Conservation (phyloP, 106 monocot species). For the Hemerocallis citrina region DNA sequence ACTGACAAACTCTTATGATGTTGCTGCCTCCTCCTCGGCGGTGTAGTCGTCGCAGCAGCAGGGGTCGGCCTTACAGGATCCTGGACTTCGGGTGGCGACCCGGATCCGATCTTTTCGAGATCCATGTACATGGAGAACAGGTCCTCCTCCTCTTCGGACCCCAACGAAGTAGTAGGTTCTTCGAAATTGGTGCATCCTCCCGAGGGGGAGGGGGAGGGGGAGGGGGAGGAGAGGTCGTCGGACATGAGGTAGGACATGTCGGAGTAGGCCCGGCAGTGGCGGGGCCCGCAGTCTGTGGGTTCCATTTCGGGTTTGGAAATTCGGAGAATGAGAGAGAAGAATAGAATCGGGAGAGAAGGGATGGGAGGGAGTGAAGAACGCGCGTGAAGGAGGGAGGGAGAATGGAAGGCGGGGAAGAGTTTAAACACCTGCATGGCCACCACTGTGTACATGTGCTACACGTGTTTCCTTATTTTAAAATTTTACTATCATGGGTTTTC, state of each 20-base stretch:
- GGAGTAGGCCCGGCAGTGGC: slow-evolving; percentile 51
- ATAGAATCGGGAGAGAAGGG: too few relatives aligned
- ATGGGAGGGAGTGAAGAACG: too few relatives aligned
- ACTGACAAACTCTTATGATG: slow-evolving; percentile 73
- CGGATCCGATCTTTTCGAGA: slow-evolving; percentile 64
- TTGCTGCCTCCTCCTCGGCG: slow-evolving; percentile 22
- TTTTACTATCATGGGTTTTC: too few relatives aligned
- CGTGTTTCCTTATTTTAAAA: too few relatives aligned
- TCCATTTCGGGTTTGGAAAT: too few relatives aligned
- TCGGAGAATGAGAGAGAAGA: too few relatives aligned
- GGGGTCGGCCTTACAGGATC: neutral
- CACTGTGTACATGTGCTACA: too few relatives aligned
- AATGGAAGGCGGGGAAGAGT: too few relatives aligned
- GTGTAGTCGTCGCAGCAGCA: neutral
- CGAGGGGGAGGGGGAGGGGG: neutral
- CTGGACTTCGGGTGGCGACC: neutral
- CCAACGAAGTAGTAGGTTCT: too few relatives aligned
- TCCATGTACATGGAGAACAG: slow-evolving; percentile 78
- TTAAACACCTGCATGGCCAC: too few relatives aligned
- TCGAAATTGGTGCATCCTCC: slow-evolving; percentile 29
- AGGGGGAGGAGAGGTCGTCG: slow-evolving; percentile 20
- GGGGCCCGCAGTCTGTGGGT: too few relatives aligned
- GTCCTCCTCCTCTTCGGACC: slow-evolving; percentile 53
- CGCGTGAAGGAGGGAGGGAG: too few relatives aligned
- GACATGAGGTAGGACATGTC: slow-evolving; percentile 43